A percentile compares a stretch with the other conserved stretches of the same genome.
Evolutionary conservation across 2,329 filamentous ascomycete genomes (phyloP).

Genomic region (Aureobasidium pullulans): DNA sequence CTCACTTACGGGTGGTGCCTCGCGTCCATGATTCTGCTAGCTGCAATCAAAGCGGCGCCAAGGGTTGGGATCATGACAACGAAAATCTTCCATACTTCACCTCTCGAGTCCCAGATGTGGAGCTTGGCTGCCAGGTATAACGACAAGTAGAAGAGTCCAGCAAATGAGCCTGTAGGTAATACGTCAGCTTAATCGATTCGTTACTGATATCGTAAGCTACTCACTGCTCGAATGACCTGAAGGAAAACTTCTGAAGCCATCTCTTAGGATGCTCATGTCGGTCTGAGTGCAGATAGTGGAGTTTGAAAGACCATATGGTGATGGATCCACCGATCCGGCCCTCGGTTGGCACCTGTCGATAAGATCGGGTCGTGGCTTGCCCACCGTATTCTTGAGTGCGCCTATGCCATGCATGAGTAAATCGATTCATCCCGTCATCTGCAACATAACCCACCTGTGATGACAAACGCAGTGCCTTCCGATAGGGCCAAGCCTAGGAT

Average conservation of each 20-base stretch:
- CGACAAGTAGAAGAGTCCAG: conserved; percentile 52
- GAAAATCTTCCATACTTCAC: conserved; percentile 53
- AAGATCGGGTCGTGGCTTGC: conserved; percentile 54
- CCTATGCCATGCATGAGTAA: conserved; percentile 20
- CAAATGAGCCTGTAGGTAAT: conserved; percentile 43
- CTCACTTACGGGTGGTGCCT: conserved; percentile 44
- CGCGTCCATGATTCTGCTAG: conserved; percentile 55
- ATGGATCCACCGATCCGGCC: conserved; percentile 28
- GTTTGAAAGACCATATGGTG: conserved; percentile 37
- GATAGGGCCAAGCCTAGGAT: conserved; percentile 49
- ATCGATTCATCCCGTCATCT: background rate
- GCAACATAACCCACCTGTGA: conserved; percentile 35
- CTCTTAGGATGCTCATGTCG: conserved; percentile 45
- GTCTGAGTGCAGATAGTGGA: conserved; percentile 45
- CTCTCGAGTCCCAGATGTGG: conserved; percentile 52
- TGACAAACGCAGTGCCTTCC: conserved; percentile 48
- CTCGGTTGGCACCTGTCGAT: conserved; percentile 46
- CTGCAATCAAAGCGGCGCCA: conserved; percentile 47
- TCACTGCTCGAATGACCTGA: conserved; percentile 51
- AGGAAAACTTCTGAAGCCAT: conserved; percentile 53
- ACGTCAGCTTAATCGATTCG: background rate
- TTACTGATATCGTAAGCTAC: background rate
- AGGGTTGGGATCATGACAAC: conserved; percentile 47
- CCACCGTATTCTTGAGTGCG: conserved; percentile 51
- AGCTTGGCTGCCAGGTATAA: conserved; percentile 54